Percentiles rank a stretch among this genome's conserved stretches.
Conservation (phyloP, 2,329 filamentous ascomycete genomes). For the Sphaerulina vaccinii region DNA sequence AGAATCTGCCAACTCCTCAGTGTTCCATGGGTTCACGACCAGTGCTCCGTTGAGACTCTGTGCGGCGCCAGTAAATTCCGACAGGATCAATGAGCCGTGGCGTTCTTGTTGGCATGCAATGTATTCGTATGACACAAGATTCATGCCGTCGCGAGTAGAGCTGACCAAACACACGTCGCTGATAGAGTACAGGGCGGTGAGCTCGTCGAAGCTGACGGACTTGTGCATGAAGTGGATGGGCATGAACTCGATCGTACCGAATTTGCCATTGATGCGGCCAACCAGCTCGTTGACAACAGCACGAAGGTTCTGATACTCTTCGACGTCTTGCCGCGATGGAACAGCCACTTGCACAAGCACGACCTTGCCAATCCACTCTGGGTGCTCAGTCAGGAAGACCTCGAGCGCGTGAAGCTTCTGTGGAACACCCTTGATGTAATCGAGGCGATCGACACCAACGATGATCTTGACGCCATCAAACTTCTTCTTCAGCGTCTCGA, state of each 20-base stretch:
- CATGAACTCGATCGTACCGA: constrained; percentile 97
- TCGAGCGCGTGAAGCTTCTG: constrained; percentile 96
- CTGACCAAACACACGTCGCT: constrained; percentile 91
- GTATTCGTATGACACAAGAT: constrained; percentile 96
- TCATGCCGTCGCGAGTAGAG: constrained; percentile 98
- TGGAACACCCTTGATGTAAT: constrained; percentile 98
- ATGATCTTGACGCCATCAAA: constrained; percentile 96
- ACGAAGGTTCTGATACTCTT: constrained; percentile 95
- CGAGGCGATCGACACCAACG: constrained; percentile 91
- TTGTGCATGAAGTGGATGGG: constrained; percentile 98
- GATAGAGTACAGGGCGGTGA: constrained; percentile 88
- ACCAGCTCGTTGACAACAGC: constrained; percentile 96
- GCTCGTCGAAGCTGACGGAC: constrained; percentile 89
- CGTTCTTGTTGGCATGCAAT: constrained; percentile 89
- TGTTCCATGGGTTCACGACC: constrained; percentile 98
- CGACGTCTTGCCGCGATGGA: constrained; percentile 89
- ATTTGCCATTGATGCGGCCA: constrained; percentile 93
- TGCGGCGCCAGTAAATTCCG: constrained; percentile 93
- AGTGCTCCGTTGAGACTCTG: constrained; percentile 91
- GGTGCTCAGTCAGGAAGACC: constrained; percentile 93
- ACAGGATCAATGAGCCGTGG: constrained; percentile 91
- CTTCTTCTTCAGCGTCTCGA: constrained; percentile 79
- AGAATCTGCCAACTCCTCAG: constrained; percentile 86
- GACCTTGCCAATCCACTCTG: constrained; percentile 97
- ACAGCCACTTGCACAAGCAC: constrained; percentile 95